Evolutionary conservation across 805 yeast genomes (phyloP), one percentile per base, ranked within the genome.

Genomic region (Zygotorulaspora sp.): DNA sequence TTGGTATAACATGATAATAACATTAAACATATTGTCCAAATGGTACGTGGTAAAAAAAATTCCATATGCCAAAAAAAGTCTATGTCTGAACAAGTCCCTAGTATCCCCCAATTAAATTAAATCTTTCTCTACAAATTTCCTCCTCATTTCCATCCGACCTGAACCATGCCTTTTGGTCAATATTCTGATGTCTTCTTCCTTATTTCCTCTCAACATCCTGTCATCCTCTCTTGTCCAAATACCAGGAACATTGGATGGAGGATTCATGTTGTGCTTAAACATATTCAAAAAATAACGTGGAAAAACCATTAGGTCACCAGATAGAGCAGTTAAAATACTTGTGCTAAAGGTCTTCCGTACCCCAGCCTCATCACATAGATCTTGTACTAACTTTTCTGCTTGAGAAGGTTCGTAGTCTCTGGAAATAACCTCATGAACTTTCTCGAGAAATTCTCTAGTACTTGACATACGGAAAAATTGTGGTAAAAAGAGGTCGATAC

Each of bases 181-280:
- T 28, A 50, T 44, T 20, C 58, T 59, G 35, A 65, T 28, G 25
- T 64, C 65, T 3, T 61, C 66, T n/a, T 53, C 60, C 27, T 57
- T 60, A 16, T 54, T 58, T 17, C 56, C 41, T 35, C 55, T 62
- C 36, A 69, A 46, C 44, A 58, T 55, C 12, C 52, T 61, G 44
- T 70, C 74, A 55, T 70, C 72, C 32, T 64, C 67, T 18, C 60
- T 48, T 2, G 72, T 68, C 74, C 74, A 70, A 30, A 70, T 63
- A 36, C 73, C 74, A n/a, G 68, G 65, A 6, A 62, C 63, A 36
- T 66, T 53, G 36, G 48, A 45, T 24, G 74, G 74, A 8, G 73
- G 74, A 42, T 68, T 66, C 11, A 61, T 56, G 22, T 66, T 66
- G 17, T 65, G 58, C 43, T 62, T 61, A 30, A 70, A 60, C 53